Evolutionary conservation across 495 filamentous ascomycete species (phyloP).

Genomic region (Aspergillus cavernicola): DNA sequence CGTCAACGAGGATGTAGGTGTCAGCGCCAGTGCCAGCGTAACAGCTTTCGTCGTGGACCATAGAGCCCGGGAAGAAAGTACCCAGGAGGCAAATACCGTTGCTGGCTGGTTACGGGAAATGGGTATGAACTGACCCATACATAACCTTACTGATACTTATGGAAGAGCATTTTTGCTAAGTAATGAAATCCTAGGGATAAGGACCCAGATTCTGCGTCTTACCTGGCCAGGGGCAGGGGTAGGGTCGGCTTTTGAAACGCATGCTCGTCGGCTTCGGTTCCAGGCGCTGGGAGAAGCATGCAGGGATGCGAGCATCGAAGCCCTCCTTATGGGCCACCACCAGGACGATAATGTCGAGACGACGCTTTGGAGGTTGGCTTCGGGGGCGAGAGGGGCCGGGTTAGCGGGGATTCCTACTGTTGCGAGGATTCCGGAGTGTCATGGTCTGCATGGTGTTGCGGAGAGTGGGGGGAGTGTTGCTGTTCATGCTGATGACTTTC

Average conservation of each 20-base stretch:
- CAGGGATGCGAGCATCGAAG: slow-evolving; percentile 37
- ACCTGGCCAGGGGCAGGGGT: slow-evolving; percentile 37
- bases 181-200: slow-evolving; percentile 41
- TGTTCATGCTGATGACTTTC: background rate
- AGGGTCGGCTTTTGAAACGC: slow-evolving; percentile 65
- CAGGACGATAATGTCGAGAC: slow-evolving; percentile 86
- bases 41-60: slow-evolving; percentile 78
- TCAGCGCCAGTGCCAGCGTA: no score
- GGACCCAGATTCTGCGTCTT: slow-evolving; percentile 48
- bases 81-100: slow-evolving; percentile 62
- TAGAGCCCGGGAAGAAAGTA: slow-evolving; percentile 62
- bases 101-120: slow-evolving; percentile 45
- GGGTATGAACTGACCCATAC: slow-evolving; percentile 17
- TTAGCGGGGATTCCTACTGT: slow-evolving; percentile 64
- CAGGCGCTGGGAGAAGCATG: slow-evolving; percentile 64
- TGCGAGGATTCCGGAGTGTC: slow-evolving; percentile 75
- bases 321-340: slow-evolving; percentile 77
- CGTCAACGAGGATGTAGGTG: no score
- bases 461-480: slow-evolving; percentile 53
- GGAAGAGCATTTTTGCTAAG: background rate
- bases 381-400: slow-evolving; percentile 58
- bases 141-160: slow-evolving; percentile 12
- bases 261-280: slow-evolving; percentile 73
- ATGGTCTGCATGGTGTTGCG: slow-evolving; percentile 65
- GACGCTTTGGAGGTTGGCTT: slow-evolving; percentile 66